Conservation (phyloP, 2,329 filamentous ascomycete species). For the Penicillium sp. region DNA sequence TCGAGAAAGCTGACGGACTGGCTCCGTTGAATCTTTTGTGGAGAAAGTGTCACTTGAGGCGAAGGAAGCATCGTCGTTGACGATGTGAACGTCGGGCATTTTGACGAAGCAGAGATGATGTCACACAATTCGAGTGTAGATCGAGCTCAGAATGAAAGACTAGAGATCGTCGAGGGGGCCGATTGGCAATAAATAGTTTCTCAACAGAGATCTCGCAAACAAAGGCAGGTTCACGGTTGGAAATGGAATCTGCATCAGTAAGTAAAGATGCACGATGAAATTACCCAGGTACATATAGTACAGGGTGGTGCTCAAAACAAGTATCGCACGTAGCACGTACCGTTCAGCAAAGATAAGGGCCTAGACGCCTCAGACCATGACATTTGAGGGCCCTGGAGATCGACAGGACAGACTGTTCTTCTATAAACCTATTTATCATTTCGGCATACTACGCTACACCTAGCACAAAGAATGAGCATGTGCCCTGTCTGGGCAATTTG, state of each 20-base stretch:
- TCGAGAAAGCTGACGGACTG: slow-evolving; percentile 5
- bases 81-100: slow-evolving; percentile 12
- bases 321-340: neutral
- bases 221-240: neutral
- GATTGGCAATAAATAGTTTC: slow-evolving; percentile 1
- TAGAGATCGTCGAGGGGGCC: neutral
- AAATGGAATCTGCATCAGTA: neutral
- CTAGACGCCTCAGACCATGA: neutral
- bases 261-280: neutral
- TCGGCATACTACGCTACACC: neutral
- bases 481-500: slow-evolving; percentile 1
- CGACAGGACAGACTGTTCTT: neutral
- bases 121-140: neutral
- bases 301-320: neutral
- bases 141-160: neutral
- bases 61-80: slow-evolving; percentile 16
- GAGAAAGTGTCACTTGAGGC: slow-evolving; percentile 11
- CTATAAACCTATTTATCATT: neutral
- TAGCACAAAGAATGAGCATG: slow-evolving; percentile 1
- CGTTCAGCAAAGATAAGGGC: neutral
- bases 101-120: neutral
- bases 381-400: neutral
- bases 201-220: neutral
- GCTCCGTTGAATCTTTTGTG: slow-evolving; percentile 4
- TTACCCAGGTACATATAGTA: neutral